Percentiles rank a stretch among this genome's conserved stretches.
These are phyloP conservation scores for Nicotiana benthamiana DNA, from an alignment of 257 asterid genomes.

Conservation along the genomic window DNA sequence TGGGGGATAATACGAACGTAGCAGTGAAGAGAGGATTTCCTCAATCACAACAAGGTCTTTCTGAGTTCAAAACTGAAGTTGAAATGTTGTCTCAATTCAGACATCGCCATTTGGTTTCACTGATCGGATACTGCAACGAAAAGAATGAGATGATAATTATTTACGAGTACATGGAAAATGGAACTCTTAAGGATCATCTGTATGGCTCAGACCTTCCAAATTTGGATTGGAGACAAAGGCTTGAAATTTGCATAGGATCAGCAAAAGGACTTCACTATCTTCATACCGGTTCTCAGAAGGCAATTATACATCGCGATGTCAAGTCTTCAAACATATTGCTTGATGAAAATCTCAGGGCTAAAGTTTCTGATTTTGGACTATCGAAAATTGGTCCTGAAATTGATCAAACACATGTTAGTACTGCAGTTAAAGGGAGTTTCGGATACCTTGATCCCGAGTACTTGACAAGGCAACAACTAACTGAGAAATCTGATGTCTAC, in stretches of 20 bases:
- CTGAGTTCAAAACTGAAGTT: conserved; percentile 33
- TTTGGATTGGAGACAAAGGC: conserved; percentile 30
- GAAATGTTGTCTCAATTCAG: conserved; percentile 37
- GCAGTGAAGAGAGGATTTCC: conserved; percentile 33
- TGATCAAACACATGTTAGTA: conserved; percentile 37
- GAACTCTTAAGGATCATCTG: conserved; percentile 28
- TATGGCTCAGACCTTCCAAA: conserved; percentile 21
- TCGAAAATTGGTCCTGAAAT: conserved; percentile 35
- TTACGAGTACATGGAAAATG: conserved; percentile 41
- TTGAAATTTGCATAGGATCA: conserved; percentile 40
- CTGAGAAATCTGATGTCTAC: conserved; percentile 38
- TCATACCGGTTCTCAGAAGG: conserved; percentile 30
- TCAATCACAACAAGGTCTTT: conserved; percentile 25
- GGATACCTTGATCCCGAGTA: conserved; percentile 42
- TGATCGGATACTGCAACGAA: conserved; percentile 36
- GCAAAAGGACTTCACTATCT: conserved; percentile 47
- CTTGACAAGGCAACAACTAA: conserved; percentile 28
- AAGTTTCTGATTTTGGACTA: conserved; percentile 40
- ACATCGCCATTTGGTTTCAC: conserved; percentile 38
- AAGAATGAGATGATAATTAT: conserved; percentile 35
- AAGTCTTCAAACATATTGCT: conserved; percentile 37
- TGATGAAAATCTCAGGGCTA: conserved; percentile 33
- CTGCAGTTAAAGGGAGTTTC: conserved; percentile 38
- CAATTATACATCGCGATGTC: conserved; percentile 39
- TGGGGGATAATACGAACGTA: conserved; percentile 28